These are phyloP conservation scores for Fusarium anguioides DNA, from an alignment of 2,329 filamentous ascomycete genomes.

Conservation along the genomic window DNA sequence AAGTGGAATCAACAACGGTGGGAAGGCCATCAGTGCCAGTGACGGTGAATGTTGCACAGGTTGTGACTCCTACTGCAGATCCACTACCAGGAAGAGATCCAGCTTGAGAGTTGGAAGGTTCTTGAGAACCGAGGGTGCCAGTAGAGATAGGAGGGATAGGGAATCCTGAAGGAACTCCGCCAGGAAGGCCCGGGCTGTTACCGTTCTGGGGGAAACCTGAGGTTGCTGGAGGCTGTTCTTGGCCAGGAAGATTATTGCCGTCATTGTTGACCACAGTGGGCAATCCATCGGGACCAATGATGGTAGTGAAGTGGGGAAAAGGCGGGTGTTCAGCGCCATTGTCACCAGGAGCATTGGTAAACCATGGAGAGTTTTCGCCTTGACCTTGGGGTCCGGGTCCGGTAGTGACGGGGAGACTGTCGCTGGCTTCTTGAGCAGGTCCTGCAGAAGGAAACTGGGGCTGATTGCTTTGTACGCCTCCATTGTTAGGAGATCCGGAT, in stretches of 20 bases:
- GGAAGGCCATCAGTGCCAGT: constrained; percentile 49
- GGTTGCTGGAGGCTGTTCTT: constrained; percentile 23
- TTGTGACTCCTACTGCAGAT: constrained; percentile 33
- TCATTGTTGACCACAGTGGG: constrained; percentile 43
- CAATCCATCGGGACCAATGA: constrained; percentile 42
- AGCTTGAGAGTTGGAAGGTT: constrained; percentile 18
- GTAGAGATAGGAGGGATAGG: constrained; percentile 25
- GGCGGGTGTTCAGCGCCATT: constrained; percentile 14
- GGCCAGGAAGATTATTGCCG: constrained; percentile 7
- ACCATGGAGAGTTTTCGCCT: constrained; percentile 24
- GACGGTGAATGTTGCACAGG: constrained; percentile 46
- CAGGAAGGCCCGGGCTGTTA: constrained; percentile 28
- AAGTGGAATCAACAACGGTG: constrained; percentile 51
- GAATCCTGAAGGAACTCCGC: constrained; percentile 21
- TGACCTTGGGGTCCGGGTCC: constrained; percentile 27
- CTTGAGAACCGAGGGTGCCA: constrained; percentile 16
- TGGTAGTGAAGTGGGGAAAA: constrained; percentile 35
- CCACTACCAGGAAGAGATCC: constrained; percentile 10
- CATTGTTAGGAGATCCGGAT: constrained; percentile 19
- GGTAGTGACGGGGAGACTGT: constrained; percentile 34
- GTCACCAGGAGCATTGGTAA: constrained; percentile 23
- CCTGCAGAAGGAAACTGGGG: constrained; percentile 18
- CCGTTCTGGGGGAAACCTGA: constrained; percentile 16
- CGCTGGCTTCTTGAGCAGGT: constrained; percentile 33
- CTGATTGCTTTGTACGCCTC: constrained; percentile 16